Conservation (phyloP, 768 basidiomycete species). For the Mrakia gelida region DNA sequence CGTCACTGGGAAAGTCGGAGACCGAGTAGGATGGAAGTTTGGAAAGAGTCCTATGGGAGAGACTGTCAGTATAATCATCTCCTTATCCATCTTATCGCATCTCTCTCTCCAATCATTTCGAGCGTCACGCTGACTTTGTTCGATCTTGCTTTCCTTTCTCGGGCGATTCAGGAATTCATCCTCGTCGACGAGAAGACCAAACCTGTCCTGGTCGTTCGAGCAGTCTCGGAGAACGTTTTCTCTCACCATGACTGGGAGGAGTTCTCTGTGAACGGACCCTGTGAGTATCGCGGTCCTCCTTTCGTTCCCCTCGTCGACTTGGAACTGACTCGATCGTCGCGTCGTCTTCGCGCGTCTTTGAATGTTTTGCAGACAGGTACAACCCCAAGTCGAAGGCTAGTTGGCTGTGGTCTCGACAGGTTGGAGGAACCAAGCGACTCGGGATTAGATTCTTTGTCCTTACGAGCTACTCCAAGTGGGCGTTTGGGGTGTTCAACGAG, state of each 20-base stretch:
- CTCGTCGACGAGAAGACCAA: background rate
- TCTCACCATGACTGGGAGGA: conserved; percentile 44
- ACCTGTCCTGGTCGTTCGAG: conserved; percentile 41
- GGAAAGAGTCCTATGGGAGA: conserved; percentile 31
- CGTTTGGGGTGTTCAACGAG: conserved; percentile 43
- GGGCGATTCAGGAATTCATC: conserved; percentile 21
- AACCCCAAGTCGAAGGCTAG: conserved; percentile 45
- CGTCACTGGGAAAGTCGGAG: background rate
- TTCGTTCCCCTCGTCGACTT: background rate
- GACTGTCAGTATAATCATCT: conserved; percentile 12
- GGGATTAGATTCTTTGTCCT: conserved; percentile 42
- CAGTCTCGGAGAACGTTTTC: conserved; percentile 44
- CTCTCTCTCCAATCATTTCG: background rate
- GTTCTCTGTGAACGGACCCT: conserved; percentile 39
- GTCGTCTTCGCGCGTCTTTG: background rate
- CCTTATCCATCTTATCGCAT: too few relatives aligned
- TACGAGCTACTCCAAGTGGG: conserved; percentile 44
- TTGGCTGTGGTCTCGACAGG: conserved; percentile 46
- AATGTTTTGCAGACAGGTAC: conserved; percentile 39
- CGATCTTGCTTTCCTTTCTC: background rate
- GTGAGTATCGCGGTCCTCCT: background rate
- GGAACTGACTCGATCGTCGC: background rate
- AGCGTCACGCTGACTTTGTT: background rate
- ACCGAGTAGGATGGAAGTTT: conserved; percentile 16
- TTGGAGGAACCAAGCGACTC: conserved; percentile 40